These are phyloP conservation scores for Ophiocordyceps unilateralis DNA, from an alignment of 2,329 filamentous ascomycete species.

Conservation along the genomic window DNA sequence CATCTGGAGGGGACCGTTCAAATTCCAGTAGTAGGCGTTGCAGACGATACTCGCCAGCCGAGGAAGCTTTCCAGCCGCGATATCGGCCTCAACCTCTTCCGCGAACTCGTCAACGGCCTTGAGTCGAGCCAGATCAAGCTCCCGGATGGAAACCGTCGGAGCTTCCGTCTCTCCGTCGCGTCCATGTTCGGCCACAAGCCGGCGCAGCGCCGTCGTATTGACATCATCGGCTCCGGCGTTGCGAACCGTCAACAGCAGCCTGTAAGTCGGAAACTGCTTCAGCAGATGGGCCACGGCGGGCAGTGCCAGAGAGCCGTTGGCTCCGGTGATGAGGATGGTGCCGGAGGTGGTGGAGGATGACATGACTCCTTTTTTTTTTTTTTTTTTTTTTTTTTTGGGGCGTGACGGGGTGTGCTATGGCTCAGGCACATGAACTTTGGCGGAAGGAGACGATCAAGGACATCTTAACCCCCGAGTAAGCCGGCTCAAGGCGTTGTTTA, in stretches of 20 bases:
- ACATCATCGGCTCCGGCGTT: not conserved
- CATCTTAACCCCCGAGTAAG: no score
- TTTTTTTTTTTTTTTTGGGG: no score
- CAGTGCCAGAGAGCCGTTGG: conserved; percentile 3
- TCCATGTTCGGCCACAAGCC: not conserved
- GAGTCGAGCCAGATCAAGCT: conserved; percentile 1
- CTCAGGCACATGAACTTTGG: no score
- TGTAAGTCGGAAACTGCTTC: conserved; percentile 1
- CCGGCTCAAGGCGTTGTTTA: no score
- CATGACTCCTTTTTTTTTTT: no score
- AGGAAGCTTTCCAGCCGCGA: conserved; percentile 1
- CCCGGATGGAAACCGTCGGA: conserved; percentile 1
- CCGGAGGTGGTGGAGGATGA: not conserved
- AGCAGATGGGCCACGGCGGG: conserved; percentile 2
- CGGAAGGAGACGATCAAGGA: no score
- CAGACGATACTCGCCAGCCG: conserved; percentile 2
- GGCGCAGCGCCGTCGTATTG: not conserved
- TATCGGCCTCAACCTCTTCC: not conserved
- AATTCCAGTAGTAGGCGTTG: conserved; percentile 4
- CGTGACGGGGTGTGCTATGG: no score
- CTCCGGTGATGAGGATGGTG: conserved; percentile 2
- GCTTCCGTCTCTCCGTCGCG: no score
- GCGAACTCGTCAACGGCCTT: conserved; percentile 1
- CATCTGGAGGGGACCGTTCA: not conserved
- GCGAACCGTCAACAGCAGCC: conserved; percentile 2